phyloP scores from a whole-genome alignment of 352 stramenopile genomes.

The Phytophthora hybrid region DNA sequence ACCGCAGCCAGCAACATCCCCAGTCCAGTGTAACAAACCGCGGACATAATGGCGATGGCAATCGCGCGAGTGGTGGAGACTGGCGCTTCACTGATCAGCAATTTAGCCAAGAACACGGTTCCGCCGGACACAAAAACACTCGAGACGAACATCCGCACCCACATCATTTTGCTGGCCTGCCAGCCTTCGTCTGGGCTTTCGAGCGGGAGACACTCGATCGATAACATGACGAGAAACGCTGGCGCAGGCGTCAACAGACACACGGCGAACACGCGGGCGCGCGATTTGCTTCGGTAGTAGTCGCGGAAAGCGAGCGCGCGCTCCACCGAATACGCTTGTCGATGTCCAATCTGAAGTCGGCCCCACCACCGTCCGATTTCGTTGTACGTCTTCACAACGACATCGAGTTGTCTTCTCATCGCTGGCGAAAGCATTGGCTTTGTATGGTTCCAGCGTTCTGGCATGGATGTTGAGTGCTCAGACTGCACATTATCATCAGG shows the following conservation, averaged over 20 bases:
- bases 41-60: constrained; percentile 17
- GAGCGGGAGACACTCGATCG: constrained; percentile 31
- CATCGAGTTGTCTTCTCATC: not conserved
- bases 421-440: not conserved
- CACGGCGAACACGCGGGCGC: constrained; percentile 9
- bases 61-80: constrained; percentile 9
- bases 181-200: constrained; percentile 17
- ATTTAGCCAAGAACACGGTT: constrained; percentile 20
- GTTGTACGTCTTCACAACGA: not conserved
- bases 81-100: constrained; percentile 16
- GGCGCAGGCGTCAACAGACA: constrained; percentile 26
- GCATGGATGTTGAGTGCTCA: not conserved
- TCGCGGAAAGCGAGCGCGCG: constrained; percentile 28
- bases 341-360: constrained; percentile 31
- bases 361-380: constrained; percentile 2
- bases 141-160: constrained; percentile 26
- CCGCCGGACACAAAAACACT: constrained; percentile 19
- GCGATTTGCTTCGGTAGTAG: constrained; percentile 19
- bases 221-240: constrained; percentile 13
- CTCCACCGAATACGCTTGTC: constrained; percentile 23
- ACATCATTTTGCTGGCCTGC: constrained; percentile 22
- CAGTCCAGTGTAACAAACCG: constrained; percentile 20
- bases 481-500: not conserved
- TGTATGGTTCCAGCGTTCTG: too few relatives aligned
- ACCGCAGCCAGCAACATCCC: constrained; percentile 19